A percentile compares a stretch with the other conserved stretches of the same genome.
phyloP scores from a whole-genome alignment of 192 early-diverging fungal species.

The Paraglomus brasilianum region DNA sequence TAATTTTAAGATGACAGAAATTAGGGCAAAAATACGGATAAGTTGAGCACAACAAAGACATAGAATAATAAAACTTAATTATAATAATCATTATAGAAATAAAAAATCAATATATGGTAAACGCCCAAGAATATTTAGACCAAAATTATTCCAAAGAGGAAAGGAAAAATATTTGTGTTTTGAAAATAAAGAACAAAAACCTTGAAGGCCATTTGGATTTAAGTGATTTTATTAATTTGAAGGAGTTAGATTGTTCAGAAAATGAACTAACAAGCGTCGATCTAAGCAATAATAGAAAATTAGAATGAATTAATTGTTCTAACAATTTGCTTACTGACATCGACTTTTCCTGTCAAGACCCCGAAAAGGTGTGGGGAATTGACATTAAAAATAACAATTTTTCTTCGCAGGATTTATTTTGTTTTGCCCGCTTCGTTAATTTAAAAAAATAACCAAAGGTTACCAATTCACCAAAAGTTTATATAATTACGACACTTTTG shows the following conservation, averaged over 20 bases:
- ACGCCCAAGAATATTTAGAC: neutral
- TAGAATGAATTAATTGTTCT: constrained; percentile 13
- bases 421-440: neutral
- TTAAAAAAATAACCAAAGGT: neutral
- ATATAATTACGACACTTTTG: constrained; percentile 5
- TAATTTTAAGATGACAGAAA: no score
- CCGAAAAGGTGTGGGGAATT: no score
- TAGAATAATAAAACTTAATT: no score
- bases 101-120: no score
- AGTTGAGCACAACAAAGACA: no score
- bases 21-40: no score
- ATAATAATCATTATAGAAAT: no score
- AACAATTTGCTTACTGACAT: constrained; percentile 3
- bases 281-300: neutral
- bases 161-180: no score
- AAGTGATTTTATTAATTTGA: neutral
- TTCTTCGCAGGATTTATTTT: no score
- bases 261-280: constrained; percentile 11
- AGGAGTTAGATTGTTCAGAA: neutral
- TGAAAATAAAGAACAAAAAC: neutral
- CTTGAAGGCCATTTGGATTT: neutral
- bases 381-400: no score
- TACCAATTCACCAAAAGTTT: neutral
- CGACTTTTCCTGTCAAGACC: constrained; percentile 5
- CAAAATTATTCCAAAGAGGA: constrained; percentile 1